Evolutionary conservation across 257 asterid genomes (phyloP), one percentile per base, ranked within the genome.

Genomic region (Capsicum rhomboideum): DNA sequence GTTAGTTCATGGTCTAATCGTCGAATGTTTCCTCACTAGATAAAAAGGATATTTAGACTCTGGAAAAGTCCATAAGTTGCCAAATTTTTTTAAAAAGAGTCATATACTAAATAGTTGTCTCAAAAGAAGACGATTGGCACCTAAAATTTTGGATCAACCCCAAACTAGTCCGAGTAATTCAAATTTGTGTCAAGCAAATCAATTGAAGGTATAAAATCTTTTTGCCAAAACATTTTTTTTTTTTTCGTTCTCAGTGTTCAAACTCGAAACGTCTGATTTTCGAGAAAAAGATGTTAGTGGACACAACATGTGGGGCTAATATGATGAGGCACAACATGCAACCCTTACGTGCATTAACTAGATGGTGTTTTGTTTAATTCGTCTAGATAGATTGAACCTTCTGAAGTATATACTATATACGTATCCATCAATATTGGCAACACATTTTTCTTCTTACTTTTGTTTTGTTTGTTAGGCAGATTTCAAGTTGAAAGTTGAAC

Each of bases 301-400:
- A 20, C 52, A 20, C 78, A 68, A 68, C 82, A 77, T 50, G 52
- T 77, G 82, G 64, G 63, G 46, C 82, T 46, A 26, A 18, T 77
- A 50, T 50, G 81, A 77, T 77, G 44, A 52, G 46, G 63, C 82
- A 77, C 28, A 77, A 77, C 82, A 77, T 52, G 82, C 6, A 77
- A 50, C 18, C 49, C 61, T 17, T 77, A 77, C 82, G 82, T 77
- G 82, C 82, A 77, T 77, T 50, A 75, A 75, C 46, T 49, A 50
- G 21, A 75, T 75, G 61, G 59, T 28, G 44, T 4, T 16, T 50
- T 28, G 10, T 77, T 50, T 10, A 50, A 50, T 29, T 77, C 46
- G 82, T 77, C 82, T 77, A 77, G 64, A 77, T 50, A 77, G 64
- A 77, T 77, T 77, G 82, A 77, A 77, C 63, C 82, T 50, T 50